Conservation (phyloP, 106 monocot species). For the Apostasia shenzhenica region DNA sequence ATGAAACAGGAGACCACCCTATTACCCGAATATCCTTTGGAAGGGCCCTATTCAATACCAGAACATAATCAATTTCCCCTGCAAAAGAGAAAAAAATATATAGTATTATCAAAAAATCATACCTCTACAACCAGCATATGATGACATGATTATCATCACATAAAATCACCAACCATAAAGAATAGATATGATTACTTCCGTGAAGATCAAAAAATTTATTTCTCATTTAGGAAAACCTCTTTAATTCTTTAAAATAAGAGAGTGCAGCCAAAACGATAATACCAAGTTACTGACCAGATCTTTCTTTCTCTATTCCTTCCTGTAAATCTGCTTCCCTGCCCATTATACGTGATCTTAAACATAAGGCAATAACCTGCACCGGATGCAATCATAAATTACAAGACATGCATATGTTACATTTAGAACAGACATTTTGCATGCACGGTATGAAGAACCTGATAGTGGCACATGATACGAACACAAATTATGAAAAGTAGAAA, state of each 20-base stretch:
- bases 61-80: conserved; percentile 90
- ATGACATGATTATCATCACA: too few species aligned
- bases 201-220: neutral
- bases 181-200: too few species aligned
- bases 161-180: too few species aligned
- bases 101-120: neutral
- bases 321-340: conserved; percentile 6
- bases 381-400: conserved; percentile 2
- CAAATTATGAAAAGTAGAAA: too few species aligned
- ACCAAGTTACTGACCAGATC: conserved; percentile 18
- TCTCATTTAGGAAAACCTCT: neutral
- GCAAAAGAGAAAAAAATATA: neutral
- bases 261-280: neutral
- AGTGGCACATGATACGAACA: too few species aligned
- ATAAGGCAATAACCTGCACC: conserved; percentile 87
- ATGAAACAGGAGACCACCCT: conserved; percentile 68
- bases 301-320: conserved; percentile 2
- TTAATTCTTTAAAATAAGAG: neutral
- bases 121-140: too few species aligned
- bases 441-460: neutral
- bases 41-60: conserved; percentile 77
- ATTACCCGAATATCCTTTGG: conserved; percentile 86
- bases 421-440: neutral
- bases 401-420: too few species aligned
- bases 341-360: conserved; percentile 64